These are phyloP conservation scores for Vitis hybrid DNA, from an alignment of 177 flowering plant species.

Conservation along the genomic window DNA sequence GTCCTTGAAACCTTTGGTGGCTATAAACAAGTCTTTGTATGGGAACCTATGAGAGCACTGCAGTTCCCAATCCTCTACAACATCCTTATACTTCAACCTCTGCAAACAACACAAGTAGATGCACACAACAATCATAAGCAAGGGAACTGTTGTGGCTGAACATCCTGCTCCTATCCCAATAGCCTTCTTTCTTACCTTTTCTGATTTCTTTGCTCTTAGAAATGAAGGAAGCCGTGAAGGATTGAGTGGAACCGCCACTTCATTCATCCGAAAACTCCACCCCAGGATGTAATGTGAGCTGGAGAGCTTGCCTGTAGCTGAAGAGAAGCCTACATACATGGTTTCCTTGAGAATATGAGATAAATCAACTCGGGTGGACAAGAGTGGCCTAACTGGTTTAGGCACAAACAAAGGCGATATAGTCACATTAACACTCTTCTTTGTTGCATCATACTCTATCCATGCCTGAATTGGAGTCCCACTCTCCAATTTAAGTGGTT, in stretches of 20 bases:
- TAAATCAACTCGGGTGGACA: conserved; percentile 16
- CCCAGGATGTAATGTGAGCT: conserved; percentile 45
- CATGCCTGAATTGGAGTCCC: conserved; percentile 31
- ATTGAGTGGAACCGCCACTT: too few species aligned
- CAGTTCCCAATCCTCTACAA: conserved; percentile 55
- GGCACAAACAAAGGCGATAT: background rate
- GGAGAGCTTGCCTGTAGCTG: conserved; percentile 30
- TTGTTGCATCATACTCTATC: conserved; percentile 27
- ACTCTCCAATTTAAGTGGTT: conserved; percentile 16
- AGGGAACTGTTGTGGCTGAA: too few species aligned
- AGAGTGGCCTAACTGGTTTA: conserved; percentile 26
- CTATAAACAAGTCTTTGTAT: conserved; percentile 43
- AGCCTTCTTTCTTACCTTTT: too few species aligned
- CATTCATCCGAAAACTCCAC: conserved; percentile 46
- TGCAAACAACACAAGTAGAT: conserved; percentile 29
- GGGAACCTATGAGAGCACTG: conserved; percentile 54
- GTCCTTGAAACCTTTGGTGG: conserved; percentile 52
- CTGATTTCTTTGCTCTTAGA: too few species aligned
- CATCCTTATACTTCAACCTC: conserved; percentile 44
- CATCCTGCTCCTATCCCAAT: too few species aligned
- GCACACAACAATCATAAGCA: too few species aligned
- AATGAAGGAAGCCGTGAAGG: too few species aligned
- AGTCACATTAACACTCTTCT: conserved; percentile 20
- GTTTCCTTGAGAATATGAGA: conserved; percentile 14
- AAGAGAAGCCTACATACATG: conserved; percentile 58